A percentile compares a stretch with the other conserved stretches of the same genome.
Conservation (phyloP, 495 filamentous ascomycete genomes). For the Aspergillus ostianus region DNA sequence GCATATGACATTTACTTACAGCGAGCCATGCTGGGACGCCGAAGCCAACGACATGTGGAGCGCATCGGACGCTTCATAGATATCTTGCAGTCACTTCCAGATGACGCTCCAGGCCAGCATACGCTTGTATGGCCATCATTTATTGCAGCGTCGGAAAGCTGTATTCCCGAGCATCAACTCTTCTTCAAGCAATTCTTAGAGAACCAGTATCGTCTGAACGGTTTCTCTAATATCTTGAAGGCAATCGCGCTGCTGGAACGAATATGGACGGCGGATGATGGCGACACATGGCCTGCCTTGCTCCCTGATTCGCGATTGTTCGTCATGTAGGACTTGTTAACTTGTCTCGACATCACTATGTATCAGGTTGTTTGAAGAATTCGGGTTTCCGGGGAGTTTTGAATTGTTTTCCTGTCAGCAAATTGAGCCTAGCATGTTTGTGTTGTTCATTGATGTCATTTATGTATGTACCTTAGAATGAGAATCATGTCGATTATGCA, state of each 20-base stretch:
- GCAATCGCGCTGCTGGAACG: slow-evolving; percentile 3
- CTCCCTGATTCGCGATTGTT: slow-evolving; percentile 5
- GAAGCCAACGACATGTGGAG: neutral
- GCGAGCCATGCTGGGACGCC: neutral
- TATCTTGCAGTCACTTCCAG: neutral
- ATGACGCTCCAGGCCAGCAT: slow-evolving; percentile 5
- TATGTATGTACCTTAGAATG: too few species aligned
- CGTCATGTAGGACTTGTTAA: neutral
- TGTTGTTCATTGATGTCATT: neutral
- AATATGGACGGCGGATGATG: slow-evolving; percentile 1
- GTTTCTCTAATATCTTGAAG: slow-evolving; percentile 8
- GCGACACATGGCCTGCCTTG: slow-evolving; percentile 6
- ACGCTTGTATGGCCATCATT: slow-evolving; percentile 12
- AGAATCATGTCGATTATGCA: too few species aligned
- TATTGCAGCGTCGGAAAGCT: slow-evolving; percentile 10
- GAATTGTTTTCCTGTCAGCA: neutral
- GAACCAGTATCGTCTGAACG: slow-evolving; percentile 5
- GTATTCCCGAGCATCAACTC: neutral
- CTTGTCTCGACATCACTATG: neutral
- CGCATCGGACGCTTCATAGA: slow-evolving; percentile 9
- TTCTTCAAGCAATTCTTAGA: slow-evolving; percentile 7
- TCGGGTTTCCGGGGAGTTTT: neutral
- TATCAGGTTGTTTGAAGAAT: too few species aligned
- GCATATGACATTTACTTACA: slow-evolving; percentile 15
- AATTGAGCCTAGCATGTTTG: neutral